Percentiles rank a stretch among this genome's conserved stretches.
These are phyloP conservation scores for Leishmania lainsoni DNA, from an alignment of 208 protist species.

Conservation along the genomic window DNA sequence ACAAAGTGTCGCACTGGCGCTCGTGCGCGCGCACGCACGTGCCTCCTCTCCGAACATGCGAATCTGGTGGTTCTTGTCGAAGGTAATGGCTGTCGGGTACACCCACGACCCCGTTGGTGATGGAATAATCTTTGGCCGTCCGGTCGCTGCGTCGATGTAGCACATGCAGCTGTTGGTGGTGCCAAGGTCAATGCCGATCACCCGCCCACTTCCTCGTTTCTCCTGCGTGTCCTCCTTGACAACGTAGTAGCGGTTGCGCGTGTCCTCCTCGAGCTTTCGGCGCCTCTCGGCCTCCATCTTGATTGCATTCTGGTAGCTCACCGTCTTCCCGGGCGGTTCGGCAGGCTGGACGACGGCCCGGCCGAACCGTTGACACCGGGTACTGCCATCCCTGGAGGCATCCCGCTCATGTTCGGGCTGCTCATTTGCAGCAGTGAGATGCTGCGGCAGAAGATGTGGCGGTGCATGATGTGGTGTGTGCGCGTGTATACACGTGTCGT, in stretches of 20 bases:
- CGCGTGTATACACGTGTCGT: not conserved
- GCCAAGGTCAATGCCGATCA: conserved; percentile 98
- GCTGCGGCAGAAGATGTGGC: conserved; percentile 35
- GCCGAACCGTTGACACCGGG: not conserved
- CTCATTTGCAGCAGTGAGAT: conserved; percentile 42
- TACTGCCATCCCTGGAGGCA: conserved; percentile 17
- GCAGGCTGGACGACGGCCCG: conserved; percentile 26
- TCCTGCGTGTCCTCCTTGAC: conserved; percentile 76
- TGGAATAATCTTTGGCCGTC: conserved; percentile 88
- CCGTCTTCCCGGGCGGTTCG: conserved; percentile 28
- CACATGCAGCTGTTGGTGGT: conserved; percentile 98
- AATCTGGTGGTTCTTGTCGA: conserved; percentile 89
- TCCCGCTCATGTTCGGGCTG: conserved; percentile 22
- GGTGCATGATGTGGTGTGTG: conserved; percentile 27
- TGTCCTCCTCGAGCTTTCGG: conserved; percentile 70
- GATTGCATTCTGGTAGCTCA: conserved; percentile 81
- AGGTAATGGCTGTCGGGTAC: conserved; percentile 90
- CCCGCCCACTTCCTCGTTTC: conserved; percentile 55
- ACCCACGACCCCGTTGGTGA: conserved; percentile 92
- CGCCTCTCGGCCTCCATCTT: conserved; percentile 80
- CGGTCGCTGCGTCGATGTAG: conserved; percentile 80
- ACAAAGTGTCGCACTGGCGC: conserved; percentile 87
- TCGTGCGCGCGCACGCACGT: conserved; percentile 82
- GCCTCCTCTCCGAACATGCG: conserved; percentile 91
- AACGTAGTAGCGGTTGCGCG: conserved; percentile 67